Evolutionary conservation across 2,329 filamentous ascomycete genomes (phyloP).

Genomic region (Penicillium sp.): DNA sequence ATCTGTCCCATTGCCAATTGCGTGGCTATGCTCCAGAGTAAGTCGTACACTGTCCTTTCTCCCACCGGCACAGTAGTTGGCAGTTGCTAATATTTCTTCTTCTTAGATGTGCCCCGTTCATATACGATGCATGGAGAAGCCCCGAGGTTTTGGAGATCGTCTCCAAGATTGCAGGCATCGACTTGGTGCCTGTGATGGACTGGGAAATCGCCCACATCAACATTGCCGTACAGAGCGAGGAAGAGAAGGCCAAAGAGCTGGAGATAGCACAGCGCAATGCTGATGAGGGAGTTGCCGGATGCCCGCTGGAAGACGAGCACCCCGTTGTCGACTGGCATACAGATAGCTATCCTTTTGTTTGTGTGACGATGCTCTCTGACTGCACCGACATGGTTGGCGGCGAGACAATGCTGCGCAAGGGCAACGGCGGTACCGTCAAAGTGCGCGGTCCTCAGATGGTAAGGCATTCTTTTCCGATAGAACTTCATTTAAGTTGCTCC

Average conservation of each 20-base stretch:
- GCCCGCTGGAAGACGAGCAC: slow-evolving; percentile 46
- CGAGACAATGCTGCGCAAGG: slow-evolving; percentile 59
- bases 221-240: slow-evolving; percentile 49
- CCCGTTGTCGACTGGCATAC: slow-evolving; percentile 61
- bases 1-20: slow-evolving; percentile 54
- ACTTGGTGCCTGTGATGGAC: slow-evolving; percentile 53
- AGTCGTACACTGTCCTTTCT: slow-evolving; percentile 25
- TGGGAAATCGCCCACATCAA: slow-evolving; percentile 57
- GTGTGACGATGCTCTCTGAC: slow-evolving; percentile 64
- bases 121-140: slow-evolving; percentile 59
- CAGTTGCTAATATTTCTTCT: not conserved
- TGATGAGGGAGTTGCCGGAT: slow-evolving; percentile 42
- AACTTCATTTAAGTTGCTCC: not conserved
- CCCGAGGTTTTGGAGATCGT: slow-evolving; percentile 48
- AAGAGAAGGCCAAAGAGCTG: slow-evolving; percentile 43
- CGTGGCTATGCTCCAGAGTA: slow-evolving; percentile 56
- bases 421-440: slow-evolving; percentile 53
- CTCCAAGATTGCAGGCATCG: slow-evolving; percentile 53
- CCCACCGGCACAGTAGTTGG: not conserved
- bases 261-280: slow-evolving; percentile 33
- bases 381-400: slow-evolving; percentile 61
- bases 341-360: slow-evolving; percentile 66
- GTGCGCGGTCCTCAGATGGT: slow-evolving; percentile 59
- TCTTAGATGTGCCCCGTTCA: slow-evolving; percentile 58
- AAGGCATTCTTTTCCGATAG: slow-evolving; percentile 21